Base-by-base conservation (phyloP, 371 early-diverging fungal species). In the Mucor lusitanicus region DNA sequence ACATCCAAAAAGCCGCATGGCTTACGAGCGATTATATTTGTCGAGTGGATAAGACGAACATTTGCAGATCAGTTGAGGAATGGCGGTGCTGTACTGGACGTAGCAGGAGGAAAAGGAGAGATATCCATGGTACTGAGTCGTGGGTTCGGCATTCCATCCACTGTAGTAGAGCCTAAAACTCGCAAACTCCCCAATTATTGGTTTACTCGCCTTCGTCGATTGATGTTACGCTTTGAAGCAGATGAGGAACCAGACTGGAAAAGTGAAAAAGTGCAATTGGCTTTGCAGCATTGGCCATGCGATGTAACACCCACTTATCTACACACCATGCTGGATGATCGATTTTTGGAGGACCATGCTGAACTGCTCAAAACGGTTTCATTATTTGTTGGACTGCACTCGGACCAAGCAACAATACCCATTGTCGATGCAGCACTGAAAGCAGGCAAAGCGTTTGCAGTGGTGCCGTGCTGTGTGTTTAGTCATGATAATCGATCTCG, bases 401-500 rank as follows among this genome's bases (percentile, higher is more conserved):
- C 88, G 5, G 88, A 88, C 67, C 84, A 86, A 54, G 88, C 88
- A 0, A 88, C 88, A 1, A 84, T 85, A 12, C 83, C 84, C 0
- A 86, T 88, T 67, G 85, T 88, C 6, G 80, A 84, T 30, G 68
- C 71, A 5, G 87, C 88, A 0, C 61, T 88, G 15, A 70, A 73
- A 21, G 48, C 70, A 6, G 68, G 70, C 3, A 88, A 84, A 39
- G 73, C 88, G 0, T 88, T 88, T 71, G 87, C 87, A 2, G 77
- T 88, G 4, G 79, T 88, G 3, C 88, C 88, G 1, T 88, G 88
- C 46, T 88, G 88, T 68, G 87, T 88, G 0, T 88, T 88, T 71
- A 79, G 81, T 27, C 77, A 83, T 21, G 82, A 85, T 19, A 81
- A 82, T 48, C 73, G 77, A 6, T 73, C 80, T 28, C 73, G 86